Evolutionary conservation across 257 asterid species (phyloP), one percentile per base, ranked within the genome.

Genomic region (Nicotiana knightiana): DNA sequence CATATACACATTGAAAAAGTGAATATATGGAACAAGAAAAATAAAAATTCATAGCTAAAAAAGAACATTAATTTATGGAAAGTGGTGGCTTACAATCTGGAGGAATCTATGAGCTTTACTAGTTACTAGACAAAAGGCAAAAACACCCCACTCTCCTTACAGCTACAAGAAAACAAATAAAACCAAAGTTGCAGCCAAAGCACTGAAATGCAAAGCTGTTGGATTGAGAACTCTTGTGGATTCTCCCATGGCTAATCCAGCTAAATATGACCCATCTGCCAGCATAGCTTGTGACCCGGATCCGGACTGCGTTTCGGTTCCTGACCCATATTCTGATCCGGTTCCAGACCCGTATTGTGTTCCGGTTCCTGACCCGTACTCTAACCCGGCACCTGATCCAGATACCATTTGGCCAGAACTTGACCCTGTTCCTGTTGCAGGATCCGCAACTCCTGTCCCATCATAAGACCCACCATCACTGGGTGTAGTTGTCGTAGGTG

Each of bases 181-280:
- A 82, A 84, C 59, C 83, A 76, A 8, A 17, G 84, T 75, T 63
- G 80, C 12, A 18, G 84, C 77, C 37, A 73, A 77, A 35, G 73
- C 81, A 79, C 85, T 73, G 51, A 51, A 84, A 70, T 81, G 84
- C 82, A 85, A 82, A 67, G 83, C 24, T 55, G 85, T 81, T 17
- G 86, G 77, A 64, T 85, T 73, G 54, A 62, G 67, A 81, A 86
- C 78, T 88, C 89, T 86, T 46, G 81, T 80, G 3, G 98, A 90
- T 53, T 77, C 91, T 37, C 97, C 98, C 97, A 95, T 91, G 35
- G 98, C 98, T 73, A 95, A 76, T 85, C 98, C 98, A 81, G 97
- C 98, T 84, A 93, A 84, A 88, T 91, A 94, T 3, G 98, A 92
- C 26, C 98, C 98, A 79, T 93, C 97, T 7, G 91, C 80, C 55